Base-by-base conservation (phyloP, 345 rosid species). In the Stellera chamaejasme region DNA sequence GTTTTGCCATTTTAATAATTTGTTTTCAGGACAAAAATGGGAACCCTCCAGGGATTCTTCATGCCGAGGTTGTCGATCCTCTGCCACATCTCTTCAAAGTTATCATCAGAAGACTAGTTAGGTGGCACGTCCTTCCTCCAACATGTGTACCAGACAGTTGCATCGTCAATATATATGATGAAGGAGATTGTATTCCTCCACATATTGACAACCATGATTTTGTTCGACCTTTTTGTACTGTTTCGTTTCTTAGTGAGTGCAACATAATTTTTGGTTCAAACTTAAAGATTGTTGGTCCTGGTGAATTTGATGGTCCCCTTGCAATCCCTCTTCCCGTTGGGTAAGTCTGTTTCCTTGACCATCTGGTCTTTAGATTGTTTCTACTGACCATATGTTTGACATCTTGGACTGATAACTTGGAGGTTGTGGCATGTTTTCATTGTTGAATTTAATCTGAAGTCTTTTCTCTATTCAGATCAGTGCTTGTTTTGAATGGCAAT, bases 181-280 rank as follows among this genome's bases (percentile, higher is more conserved):
- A 84, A 75, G 87, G 85, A 43, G 85, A 84, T 58, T 81, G 87
- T 65, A 81, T 81, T 75, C 91, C 85, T 55, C 91, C 87, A 10
- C 91, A 84, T 51, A 81, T 81, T 10, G 83, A 84, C 57, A 80
- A 79, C 63, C 85, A 79, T 4, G 87, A 84, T 65, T 84, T 84
- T 55, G 60, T 79, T 19, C 73, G 91, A 43, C 91, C 89, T 3
- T 84, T 84, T 65, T 81, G 87, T 57, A 84, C 87, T 0, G 76
- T 81, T n/a, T 84, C 91, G 0, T 81, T 84, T 60, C 76, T 84
- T 67, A 62, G 74, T 15, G 77, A 79, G 63, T 62, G 78, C 57
- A 66, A 78, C 53, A 80, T 80, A 23, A 69, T 83, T 3, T 83
- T 83, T 39, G 82, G 84, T 48, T 73, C 85, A n/a, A 75, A 59